Conservation (phyloP, 306 rosid species). For the Trichosanthes cucumerina region DNA sequence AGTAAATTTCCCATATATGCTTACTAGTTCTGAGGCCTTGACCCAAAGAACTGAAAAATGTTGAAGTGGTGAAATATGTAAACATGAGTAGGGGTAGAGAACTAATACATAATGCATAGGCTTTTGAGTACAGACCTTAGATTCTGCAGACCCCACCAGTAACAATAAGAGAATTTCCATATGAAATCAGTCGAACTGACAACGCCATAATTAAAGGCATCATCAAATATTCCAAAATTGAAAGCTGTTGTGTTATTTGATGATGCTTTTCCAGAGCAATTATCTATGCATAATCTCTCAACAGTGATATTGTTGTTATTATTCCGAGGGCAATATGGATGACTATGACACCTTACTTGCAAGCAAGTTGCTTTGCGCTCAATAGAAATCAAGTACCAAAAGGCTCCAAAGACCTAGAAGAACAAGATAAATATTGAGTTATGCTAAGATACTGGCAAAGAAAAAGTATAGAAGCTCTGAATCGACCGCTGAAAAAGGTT, state of each 20-base stretch:
- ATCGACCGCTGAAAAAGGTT: neutral
- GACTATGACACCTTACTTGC: neutral
- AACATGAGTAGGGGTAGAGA: neutral
- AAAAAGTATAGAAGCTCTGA: neutral
- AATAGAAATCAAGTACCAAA: conserved; percentile 19
- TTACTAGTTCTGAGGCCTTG: conserved; percentile 16
- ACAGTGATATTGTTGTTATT: neutral
- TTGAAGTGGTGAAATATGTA: neutral
- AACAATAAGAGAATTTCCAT: neutral
- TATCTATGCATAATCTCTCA: neutral
- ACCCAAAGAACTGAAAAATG: conserved; percentile 18
- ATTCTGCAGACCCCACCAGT: conserved; percentile 12
- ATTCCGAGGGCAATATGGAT: neutral
- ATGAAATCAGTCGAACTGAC: neutral
- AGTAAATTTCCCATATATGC: conserved; percentile 17
- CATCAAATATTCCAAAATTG: conserved; percentile 11
- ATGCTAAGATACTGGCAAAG: neutral
- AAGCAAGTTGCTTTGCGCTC: conserved; percentile 12
- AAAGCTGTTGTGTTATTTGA: neutral
- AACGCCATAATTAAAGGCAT: neutral
- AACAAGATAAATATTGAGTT: neutral
- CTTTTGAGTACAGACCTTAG: conserved; percentile 5
- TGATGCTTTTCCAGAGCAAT: conserved; percentile 3
- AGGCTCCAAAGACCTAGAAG: conserved; percentile 16
- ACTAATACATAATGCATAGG: neutral